Evolutionary conservation across 2,329 filamentous ascomycete species (phyloP).

Genomic region (Nigrograna mackinnonii): DNA sequence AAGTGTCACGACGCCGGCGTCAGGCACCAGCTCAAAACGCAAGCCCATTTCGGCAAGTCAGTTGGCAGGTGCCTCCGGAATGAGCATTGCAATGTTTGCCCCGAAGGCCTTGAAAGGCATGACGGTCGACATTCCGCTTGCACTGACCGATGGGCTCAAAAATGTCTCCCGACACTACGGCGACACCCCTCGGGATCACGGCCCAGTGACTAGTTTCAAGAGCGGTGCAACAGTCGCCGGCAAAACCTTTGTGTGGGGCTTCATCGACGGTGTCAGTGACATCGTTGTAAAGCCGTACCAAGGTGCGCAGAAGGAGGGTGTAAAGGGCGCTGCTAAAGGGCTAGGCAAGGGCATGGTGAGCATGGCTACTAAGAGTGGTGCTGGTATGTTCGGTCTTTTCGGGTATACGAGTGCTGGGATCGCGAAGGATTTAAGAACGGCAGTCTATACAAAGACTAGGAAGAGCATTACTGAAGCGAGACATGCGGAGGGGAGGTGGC

Average conservation of each 20-base stretch:
- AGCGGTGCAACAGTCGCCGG: conserved; percentile 37
- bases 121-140: conserved; percentile 35
- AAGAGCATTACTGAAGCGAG: conserved; percentile 10
- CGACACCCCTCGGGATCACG: conserved; percentile 71
- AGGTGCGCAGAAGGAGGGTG: conserved; percentile 23
- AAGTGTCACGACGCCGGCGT: background rate
- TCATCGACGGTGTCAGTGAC: conserved; percentile 25
- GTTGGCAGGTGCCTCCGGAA: conserved; percentile 10
- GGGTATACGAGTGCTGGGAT: conserved; percentile 54
- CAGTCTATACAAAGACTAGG: conserved; percentile 6
- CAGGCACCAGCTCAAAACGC: background rate
- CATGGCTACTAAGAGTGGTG: conserved; percentile 10
- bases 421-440: conserved; percentile 34
- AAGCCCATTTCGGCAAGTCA: conserved; percentile 7
- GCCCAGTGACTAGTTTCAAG: conserved; percentile 73
- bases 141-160: conserved; percentile 16
- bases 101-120: conserved; percentile 25
- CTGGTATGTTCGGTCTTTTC: conserved; percentile 17
- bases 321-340: conserved; percentile 24
- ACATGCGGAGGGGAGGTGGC: conserved; percentile 9
- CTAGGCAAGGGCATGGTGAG: conserved; percentile 28
- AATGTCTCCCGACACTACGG: conserved; percentile 66
- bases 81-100: conserved; percentile 12
- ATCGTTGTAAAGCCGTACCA: conserved; percentile 22
- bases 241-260: conserved; percentile 23